Conservation (phyloP, 495 filamentous ascomycete species). For the Saxophila tyrrhenica region DNA sequence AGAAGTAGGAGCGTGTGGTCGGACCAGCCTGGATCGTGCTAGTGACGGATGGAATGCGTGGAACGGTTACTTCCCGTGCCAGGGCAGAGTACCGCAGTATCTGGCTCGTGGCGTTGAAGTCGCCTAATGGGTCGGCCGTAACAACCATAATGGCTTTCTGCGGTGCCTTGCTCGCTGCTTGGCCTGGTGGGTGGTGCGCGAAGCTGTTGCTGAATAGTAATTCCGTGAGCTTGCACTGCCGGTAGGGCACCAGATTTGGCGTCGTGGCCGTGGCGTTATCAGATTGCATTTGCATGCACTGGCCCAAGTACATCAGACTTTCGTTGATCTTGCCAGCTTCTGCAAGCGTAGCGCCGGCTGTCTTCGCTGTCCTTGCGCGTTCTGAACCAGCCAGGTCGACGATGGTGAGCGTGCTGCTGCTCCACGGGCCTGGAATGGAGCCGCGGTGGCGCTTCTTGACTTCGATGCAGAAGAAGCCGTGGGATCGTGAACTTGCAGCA, state of each 20-base stretch:
- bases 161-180: constrained; percentile 18
- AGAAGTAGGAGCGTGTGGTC: neutral
- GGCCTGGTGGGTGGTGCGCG: constrained; percentile 45
- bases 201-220: constrained; percentile 94
- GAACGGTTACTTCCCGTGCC: constrained; percentile 85
- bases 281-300: constrained; percentile 93
- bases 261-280: constrained; percentile 54
- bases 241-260: constrained; percentile 70
- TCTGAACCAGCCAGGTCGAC: constrained; percentile 93
- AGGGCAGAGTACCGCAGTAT: constrained; percentile 92
- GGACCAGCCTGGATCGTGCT: constrained; percentile 45
- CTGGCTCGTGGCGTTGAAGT: constrained; percentile 93
- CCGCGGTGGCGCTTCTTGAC: constrained; percentile 67
- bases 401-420: constrained; percentile 70
- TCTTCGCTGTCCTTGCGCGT: constrained; percentile 84
- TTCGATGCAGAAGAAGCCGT: constrained; percentile 94
- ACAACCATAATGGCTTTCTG: constrained; percentile 95
- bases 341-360: constrained; percentile 77
- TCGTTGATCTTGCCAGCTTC: constrained; percentile 98
- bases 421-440: constrained; percentile 48
- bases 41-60: constrained; percentile 68
- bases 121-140: constrained; percentile 84
- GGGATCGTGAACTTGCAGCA: constrained; percentile 75
- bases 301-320: constrained; percentile 92
- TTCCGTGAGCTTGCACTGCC: constrained; percentile 95